A percentile compares a stretch with the other conserved stretches of the same genome.
These are phyloP conservation scores for Spizellomyces sp. DNA, from an alignment of 192 early-diverging fungal species.

Conservation along the genomic window DNA sequence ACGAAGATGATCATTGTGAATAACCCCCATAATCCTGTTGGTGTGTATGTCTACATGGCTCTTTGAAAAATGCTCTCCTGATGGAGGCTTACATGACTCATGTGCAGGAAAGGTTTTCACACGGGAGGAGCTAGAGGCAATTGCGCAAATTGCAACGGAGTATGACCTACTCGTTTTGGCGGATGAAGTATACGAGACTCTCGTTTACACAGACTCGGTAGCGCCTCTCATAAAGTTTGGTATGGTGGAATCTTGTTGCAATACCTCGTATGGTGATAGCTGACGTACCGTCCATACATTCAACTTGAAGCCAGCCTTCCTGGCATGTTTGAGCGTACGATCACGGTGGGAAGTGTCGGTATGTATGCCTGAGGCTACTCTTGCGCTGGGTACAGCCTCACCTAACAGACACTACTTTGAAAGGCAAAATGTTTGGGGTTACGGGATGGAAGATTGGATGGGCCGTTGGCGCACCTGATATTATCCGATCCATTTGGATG, in stretches of 20 bases:
- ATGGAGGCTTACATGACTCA: constrained; percentile 26
- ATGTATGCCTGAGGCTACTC: too few relatives aligned
- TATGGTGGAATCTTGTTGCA: constrained; percentile 10
- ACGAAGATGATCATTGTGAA: constrained; percentile 92
- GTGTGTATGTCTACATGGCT: neutral
- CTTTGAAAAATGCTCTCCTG: neutral
- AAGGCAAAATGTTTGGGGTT: constrained; percentile 91
- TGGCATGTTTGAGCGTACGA: constrained; percentile 87
- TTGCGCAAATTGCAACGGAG: constrained; percentile 74
- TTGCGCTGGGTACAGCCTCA: neutral
- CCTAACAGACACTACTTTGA: constrained; percentile 42
- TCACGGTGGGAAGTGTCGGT: constrained; percentile 90
- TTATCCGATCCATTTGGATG: constrained; percentile 75
- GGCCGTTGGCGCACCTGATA: constrained; percentile 73
- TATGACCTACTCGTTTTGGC: constrained; percentile 86
- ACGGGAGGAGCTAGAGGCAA: constrained; percentile 69
- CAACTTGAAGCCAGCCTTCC: constrained; percentile 71
- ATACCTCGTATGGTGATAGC: neutral
- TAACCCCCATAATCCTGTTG: constrained; percentile 92
- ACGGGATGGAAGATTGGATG: constrained; percentile 98
- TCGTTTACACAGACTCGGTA: constrained; percentile 70
- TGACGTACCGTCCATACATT: neutral
- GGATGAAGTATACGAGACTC: constrained; percentile 95
- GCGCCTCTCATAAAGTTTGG: constrained; percentile 56
- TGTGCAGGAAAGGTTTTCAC: constrained; percentile 75